Base-by-base conservation (phyloP, 116 monocot species). In the Zostera marina region DNA sequence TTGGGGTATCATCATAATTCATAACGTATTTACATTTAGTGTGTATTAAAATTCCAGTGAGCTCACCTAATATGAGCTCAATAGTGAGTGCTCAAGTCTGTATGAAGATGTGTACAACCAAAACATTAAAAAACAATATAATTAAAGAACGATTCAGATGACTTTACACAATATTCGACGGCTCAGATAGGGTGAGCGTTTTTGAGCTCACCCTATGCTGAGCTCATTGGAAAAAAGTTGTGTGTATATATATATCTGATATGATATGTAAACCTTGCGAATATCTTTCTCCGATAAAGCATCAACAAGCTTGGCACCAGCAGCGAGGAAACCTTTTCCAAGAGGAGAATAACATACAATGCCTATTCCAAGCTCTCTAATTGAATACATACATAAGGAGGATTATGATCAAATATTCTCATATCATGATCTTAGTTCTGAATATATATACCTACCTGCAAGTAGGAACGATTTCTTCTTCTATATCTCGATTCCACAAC, bases 401-500 rank as follows among this genome's bases (percentile, higher is more conserved):
- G 12, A 20, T 4, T 17, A 20, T 20, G 13, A 16, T 16, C 47
- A 15, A 14, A 47, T 47, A 5, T 1, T 12, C 8, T 16, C 17
- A 48, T 2, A 19, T n/a, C n/a, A 48, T 16, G 5, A 48, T 16
- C 7, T 48, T 7, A 21, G 6, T 25, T 26, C 15, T 17, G 0
- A 5, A 32, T 32, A 32, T 32, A 2, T 0, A 32, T 32, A 32
- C 5, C 2, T 59, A 46, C 61, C 61, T 61, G 61, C 61, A 61
- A 61, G 61, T 61, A 21, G 61, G 61, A 47, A 62, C 19, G 6
- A 62, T 62, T n/a, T 62, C 61, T 62, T 44, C 61, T 62, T 62
- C 47, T 7, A 21, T 49, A 53, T 81, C 81, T 66, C 87, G 78
- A 47, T 71, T 53, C 81, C 87, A 87, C 52, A 87, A 58, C 17